These are phyloP conservation scores for Scytalidium lignicola DNA, from an alignment of 2,329 filamentous ascomycete genomes.

Conservation along the genomic window DNA sequence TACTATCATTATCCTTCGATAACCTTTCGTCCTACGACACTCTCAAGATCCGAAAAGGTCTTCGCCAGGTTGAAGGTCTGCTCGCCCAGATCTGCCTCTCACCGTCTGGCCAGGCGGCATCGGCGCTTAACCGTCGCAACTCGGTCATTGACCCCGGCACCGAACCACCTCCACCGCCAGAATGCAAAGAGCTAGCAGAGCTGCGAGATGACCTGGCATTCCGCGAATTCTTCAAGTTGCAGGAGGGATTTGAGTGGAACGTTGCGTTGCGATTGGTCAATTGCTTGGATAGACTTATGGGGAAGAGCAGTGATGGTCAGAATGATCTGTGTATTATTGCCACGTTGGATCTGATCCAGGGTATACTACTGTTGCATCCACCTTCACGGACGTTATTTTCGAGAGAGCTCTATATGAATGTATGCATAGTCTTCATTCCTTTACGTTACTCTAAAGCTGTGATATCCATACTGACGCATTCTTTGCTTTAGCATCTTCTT, in stretches of 20 bases:
- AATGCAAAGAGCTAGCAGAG: conserved; percentile 59
- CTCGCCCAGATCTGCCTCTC: conserved; percentile 92
- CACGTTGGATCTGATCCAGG: conserved; percentile 84
- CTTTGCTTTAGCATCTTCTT: conserved; percentile 63
- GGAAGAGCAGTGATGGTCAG: conserved; percentile 73
- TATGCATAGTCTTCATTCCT: conserved; percentile 33
- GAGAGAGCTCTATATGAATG: conserved; percentile 91
- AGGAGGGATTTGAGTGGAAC: conserved; percentile 98
- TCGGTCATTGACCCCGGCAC: conserved; percentile 31
- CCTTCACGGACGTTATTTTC: conserved; percentile 83
- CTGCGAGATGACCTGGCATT: conserved; percentile 82
- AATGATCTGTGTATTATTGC: conserved; percentile 87
- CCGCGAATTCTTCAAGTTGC: conserved; percentile 90
- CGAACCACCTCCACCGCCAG: conserved; percentile 23
- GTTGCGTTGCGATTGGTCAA: conserved; percentile 80
- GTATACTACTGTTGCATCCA: conserved; percentile 80
- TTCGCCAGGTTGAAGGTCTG: conserved; percentile 89
- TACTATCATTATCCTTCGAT: conserved; percentile 90
- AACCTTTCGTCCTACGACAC: conserved; percentile 91
- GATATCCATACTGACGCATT: not conserved
- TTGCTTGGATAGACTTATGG: conserved; percentile 80
- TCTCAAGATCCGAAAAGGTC: conserved; percentile 84
- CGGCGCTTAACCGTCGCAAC: conserved; percentile 16
- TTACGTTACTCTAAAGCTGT: not conserved
- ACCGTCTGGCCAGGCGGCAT: conserved; percentile 21